A percentile compares a stretch with the other conserved stretches of the same genome.
Evolutionary conservation across 257 asterid genomes (phyloP).

Genomic region (Leptodermis oblonga): DNA sequence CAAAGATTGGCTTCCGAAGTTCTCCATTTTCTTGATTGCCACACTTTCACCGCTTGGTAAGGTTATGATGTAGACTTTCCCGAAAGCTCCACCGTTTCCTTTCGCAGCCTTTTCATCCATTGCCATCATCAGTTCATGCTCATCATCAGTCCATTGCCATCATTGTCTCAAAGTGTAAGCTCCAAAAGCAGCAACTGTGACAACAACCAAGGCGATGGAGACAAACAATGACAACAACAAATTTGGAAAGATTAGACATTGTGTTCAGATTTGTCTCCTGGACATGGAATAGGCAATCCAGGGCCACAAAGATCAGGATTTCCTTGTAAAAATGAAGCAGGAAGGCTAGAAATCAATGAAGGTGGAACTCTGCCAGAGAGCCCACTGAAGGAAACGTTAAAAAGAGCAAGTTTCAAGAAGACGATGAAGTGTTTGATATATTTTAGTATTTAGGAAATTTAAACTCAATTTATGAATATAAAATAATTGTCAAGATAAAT

Average conservation of each 20-base stretch:
- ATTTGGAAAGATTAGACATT: slow-evolving; percentile 38
- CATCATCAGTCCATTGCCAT: too few relatives aligned
- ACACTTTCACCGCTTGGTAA: slow-evolving; percentile 75
- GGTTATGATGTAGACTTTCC: slow-evolving; percentile 56
- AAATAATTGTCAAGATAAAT: too few relatives aligned
- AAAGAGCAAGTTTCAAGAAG: slow-evolving; percentile 76
- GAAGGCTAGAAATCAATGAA: slow-evolving; percentile 65
- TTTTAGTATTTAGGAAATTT: too few relatives aligned
- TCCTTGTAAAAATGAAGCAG: slow-evolving; percentile 78
- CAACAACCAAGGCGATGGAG: slow-evolving; percentile 40
- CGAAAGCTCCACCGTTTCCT: slow-evolving; percentile 52
- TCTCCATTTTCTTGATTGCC: slow-evolving; percentile 56
- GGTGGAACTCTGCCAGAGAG: slow-evolving; percentile 67
- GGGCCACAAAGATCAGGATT: slow-evolving; percentile 76
- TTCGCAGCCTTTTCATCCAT: slow-evolving; percentile 65
- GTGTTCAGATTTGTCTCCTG: slow-evolving; percentile 21
- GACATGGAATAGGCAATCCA: slow-evolving; percentile 55
- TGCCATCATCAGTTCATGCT: slow-evolving; percentile 53
- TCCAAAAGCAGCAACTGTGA: slow-evolving; percentile 38
- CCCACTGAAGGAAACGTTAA: slow-evolving; percentile 65
- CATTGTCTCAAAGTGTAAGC: slow-evolving; percentile 33
- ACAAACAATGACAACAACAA: slow-evolving; percentile 43
- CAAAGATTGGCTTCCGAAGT: slow-evolving; percentile 45
- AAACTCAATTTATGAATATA: too few relatives aligned
- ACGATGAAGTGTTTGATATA: too few relatives aligned